phyloP scores from a whole-genome alignment of 768 basidiomycete genomes.

The Rhodocollybia butyracea region DNA sequence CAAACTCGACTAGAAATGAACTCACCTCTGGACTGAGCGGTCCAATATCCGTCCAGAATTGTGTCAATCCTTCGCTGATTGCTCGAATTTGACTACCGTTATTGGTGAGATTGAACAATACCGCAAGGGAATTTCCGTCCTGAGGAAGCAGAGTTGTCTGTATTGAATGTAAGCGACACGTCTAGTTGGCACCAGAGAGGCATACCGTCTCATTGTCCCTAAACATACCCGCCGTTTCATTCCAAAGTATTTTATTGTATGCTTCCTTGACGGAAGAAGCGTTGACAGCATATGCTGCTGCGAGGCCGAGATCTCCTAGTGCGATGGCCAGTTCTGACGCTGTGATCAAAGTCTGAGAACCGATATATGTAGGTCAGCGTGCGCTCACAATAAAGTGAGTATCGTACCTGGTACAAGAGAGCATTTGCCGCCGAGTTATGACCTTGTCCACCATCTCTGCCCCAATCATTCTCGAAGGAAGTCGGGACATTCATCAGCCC shows the following conservation, averaged over 20 bases:
- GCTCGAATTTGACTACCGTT: constrained; percentile 33
- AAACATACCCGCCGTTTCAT: constrained; percentile 38
- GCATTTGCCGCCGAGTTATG: constrained; percentile 34
- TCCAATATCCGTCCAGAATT: constrained; percentile 48
- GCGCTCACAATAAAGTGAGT: no score
- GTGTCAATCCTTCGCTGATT: constrained; percentile 40
- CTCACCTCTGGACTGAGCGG: constrained; percentile 47
- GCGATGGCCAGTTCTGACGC: constrained; percentile 32
- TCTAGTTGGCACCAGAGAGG: no score
- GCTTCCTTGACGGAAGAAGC: constrained; percentile 35
- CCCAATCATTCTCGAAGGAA: constrained; percentile 48
- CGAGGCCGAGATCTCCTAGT: constrained; percentile 22
- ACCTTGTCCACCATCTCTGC: constrained; percentile 41
- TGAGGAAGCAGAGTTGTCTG: no score
- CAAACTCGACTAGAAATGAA: no score
- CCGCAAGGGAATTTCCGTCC: constrained; percentile 47
- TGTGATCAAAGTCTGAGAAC: constrained; percentile 28
- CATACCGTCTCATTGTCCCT: constrained; percentile 44
- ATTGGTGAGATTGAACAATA: constrained; percentile 41
- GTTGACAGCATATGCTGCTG: constrained; percentile 25
- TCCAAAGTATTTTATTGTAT: constrained; percentile 45
- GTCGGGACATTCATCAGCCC: constrained; percentile 37
- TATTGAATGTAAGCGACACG: no score
- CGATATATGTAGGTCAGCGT: not conserved
- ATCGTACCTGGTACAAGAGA: constrained; percentile 43